These are phyloP conservation scores for Westerdykella aurantiaca DNA, from an alignment of 2,329 filamentous ascomycete species.

Conservation along the genomic window DNA sequence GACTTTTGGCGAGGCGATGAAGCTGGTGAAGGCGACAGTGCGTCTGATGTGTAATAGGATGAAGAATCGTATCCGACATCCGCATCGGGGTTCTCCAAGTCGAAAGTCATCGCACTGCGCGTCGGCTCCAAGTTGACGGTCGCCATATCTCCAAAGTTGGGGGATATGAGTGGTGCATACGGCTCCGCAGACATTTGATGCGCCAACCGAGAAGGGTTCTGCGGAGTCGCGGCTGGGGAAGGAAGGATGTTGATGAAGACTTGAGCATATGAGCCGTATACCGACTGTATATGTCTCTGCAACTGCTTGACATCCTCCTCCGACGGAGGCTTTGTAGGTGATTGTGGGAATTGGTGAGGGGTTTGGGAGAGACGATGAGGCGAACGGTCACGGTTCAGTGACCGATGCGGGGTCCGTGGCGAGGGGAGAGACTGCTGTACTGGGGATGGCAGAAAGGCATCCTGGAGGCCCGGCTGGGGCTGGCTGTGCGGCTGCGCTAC, in stretches of 20 bases:
- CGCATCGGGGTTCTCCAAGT: slow-evolving; percentile 37
- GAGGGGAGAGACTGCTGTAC: slow-evolving; percentile 34
- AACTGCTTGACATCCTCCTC: slow-evolving; percentile 40
- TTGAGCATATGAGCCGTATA: slow-evolving; percentile 39
- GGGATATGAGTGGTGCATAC: slow-evolving; percentile 52
- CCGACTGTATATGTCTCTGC: slow-evolving; percentile 40
- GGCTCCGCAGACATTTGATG: slow-evolving; percentile 24
- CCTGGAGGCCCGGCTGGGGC: slow-evolving; percentile 66
- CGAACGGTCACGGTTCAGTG: slow-evolving; percentile 14
- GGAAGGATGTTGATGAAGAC: slow-evolving; percentile 48
- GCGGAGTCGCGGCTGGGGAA: slow-evolving; percentile 49
- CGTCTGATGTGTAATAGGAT: slow-evolving; percentile 48
- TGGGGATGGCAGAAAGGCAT: slow-evolving; percentile 34
- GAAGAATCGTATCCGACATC: slow-evolving; percentile 46
- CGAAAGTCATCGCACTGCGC: slow-evolving; percentile 34
- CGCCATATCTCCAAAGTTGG: slow-evolving; percentile 52
- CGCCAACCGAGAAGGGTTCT: slow-evolving; percentile 27
- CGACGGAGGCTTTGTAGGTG: slow-evolving; percentile 31
- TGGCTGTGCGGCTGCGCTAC: slow-evolving; percentile 84
- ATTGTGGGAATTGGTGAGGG: slow-evolving; percentile 30
- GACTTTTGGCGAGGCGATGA: slow-evolving; percentile 33
- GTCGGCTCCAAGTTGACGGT: slow-evolving; percentile 42
- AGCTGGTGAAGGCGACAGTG: slow-evolving; percentile 42
- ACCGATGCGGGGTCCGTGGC: slow-evolving; percentile 31
- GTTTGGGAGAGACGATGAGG: slow-evolving; percentile 13